Base-by-base conservation (phyloP, 177 flowering plant genomes). In the Telopea speciosissima region DNA sequence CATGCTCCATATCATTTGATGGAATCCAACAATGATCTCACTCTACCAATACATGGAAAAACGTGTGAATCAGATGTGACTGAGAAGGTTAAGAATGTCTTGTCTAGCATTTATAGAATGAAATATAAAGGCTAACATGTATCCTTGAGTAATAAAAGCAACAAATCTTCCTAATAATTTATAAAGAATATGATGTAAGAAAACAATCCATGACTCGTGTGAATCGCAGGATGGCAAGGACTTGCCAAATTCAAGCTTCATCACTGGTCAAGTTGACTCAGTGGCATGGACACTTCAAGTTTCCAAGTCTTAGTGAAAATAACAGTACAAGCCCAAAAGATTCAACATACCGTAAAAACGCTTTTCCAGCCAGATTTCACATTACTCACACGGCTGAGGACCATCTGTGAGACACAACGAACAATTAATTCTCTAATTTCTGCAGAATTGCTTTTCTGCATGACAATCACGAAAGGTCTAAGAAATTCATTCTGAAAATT, bases 281-380 rank as follows among this genome's bases (percentile, higher is more conserved):
- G 45, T 72, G 68, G 19, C 42, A 72, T 24, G 60, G 8, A 54
- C 54, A 40, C 24, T 11, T 24, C 45, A 56, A 58, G 40, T 33
- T 33, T 33, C 6, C 40, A 33, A 33, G 8, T 23, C 42, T 31
- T n/a, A 56, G 56, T 1, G 31, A 69, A 9, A 26, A 44, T 14
- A 17, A 28, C 17, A 14, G 19, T 22, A n/a, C 21, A 52, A 11
- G 45, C n/a, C 31, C 61, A 65, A 62, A 54, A 66, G 54, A 11
- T 25, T 64, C 40, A 67, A 69, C 87, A 33, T 89, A 96, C 99
- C 99, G 81, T 84, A 77, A 96, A 91, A 69, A 96, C 98, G 80
- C 99, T 96, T 84, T 90, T 96, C 99, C 99, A 96, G 19, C 99
- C 99, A 78, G 99, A 96, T 81, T 96, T 96, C 79, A 96, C 93